Percentiles rank a stretch among this genome's conserved stretches.
These are phyloP conservation scores for Gracilaria caudata DNA, from an alignment of 23 red algal genomes.

Conservation along the genomic window DNA sequence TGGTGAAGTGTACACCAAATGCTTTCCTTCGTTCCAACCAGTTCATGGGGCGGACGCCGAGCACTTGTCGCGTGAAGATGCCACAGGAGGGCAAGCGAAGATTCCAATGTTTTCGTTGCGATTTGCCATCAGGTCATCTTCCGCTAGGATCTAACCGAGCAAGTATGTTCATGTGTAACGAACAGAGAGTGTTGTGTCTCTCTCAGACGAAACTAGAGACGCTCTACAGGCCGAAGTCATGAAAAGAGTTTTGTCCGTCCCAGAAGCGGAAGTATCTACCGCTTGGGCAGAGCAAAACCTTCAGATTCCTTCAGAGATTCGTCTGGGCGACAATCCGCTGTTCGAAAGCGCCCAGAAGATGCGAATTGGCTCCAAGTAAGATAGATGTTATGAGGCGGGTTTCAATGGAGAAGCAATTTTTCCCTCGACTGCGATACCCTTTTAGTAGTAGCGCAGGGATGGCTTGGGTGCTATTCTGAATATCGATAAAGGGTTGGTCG, in stretches of 20 bases:
- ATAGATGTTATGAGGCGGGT: neutral
- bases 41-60: neutral
- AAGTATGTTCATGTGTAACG: neutral
- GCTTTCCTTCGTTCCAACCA: neutral
- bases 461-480: too few relatives aligned
- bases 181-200: slow-evolving; percentile 52
- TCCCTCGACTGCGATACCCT: neutral
- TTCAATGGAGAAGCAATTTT: neutral
- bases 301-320: slow-evolving; percentile 46
- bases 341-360: slow-evolving; percentile 35
- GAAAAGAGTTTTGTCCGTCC: slow-evolving; percentile 28
- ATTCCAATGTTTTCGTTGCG: neutral
- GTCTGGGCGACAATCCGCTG: slow-evolving; percentile 62
- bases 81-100: neutral
- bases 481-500: too few relatives aligned
- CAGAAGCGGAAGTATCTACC: slow-evolving; percentile 26
- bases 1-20: too few relatives aligned
- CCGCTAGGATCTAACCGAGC: neutral
- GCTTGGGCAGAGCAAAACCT: slow-evolving; percentile 30
- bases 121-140: neutral
- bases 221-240: slow-evolving; percentile 36
- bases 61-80: neutral
- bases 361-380: slow-evolving; percentile 17
- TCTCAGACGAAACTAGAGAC: slow-evolving; percentile 30
- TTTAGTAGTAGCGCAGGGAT: neutral